Conservation (phyloP, 2,329 filamentous ascomycete genomes). For the Neodidymelliopsis sp. region DNA sequence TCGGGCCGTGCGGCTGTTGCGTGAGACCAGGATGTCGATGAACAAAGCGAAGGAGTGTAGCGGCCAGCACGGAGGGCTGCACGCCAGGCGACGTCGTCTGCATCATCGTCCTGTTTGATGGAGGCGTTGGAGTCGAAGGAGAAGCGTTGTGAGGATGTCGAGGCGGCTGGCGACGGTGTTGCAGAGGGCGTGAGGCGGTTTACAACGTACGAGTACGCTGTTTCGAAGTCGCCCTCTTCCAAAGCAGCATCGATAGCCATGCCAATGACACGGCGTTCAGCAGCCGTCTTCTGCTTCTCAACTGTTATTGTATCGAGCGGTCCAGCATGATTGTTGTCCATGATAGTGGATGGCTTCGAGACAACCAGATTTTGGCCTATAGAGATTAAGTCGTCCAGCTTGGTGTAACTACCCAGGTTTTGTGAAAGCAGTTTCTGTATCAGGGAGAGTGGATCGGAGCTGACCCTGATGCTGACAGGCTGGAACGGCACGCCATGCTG, state of each 20-base stretch:
- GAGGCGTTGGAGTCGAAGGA: conserved; percentile 26
- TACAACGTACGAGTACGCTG: conserved; percentile 82
- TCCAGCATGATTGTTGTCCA: conserved; percentile 59
- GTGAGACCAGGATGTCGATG: conserved; percentile 48
- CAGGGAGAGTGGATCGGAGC: conserved; percentile 76
- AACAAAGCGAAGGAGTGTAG: conserved; percentile 59
- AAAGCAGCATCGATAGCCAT: conserved; percentile 84
- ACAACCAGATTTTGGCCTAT: conserved; percentile 72
- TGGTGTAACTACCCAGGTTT: conserved; percentile 76
- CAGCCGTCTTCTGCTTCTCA: conserved; percentile 49
- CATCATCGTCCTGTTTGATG: conserved; percentile 30
- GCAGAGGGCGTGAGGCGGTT: conserved; percentile 64
- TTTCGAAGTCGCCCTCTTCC: conserved; percentile 81
- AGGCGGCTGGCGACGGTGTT: conserved; percentile 28
- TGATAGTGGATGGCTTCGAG: conserved; percentile 42
- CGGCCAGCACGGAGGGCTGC: conserved; percentile 81
- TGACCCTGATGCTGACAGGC: conserved; percentile 79
- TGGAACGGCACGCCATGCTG: conserved; percentile 83
- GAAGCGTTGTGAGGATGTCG: conserved; percentile 33
- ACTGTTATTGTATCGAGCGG: conserved; percentile 29
- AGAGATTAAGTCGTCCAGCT: conserved; percentile 74
- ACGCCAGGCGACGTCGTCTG: conserved; percentile 78
- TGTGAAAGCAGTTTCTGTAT: conserved; percentile 77
- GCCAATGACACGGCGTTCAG: conserved; percentile 73
- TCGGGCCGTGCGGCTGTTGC: conserved; percentile 59